Percentiles rank a stretch among this genome's conserved stretches.
Evolutionary conservation across 164 flowering plant genomes (phyloP).

Genomic region (Magnolia officinalis): DNA sequence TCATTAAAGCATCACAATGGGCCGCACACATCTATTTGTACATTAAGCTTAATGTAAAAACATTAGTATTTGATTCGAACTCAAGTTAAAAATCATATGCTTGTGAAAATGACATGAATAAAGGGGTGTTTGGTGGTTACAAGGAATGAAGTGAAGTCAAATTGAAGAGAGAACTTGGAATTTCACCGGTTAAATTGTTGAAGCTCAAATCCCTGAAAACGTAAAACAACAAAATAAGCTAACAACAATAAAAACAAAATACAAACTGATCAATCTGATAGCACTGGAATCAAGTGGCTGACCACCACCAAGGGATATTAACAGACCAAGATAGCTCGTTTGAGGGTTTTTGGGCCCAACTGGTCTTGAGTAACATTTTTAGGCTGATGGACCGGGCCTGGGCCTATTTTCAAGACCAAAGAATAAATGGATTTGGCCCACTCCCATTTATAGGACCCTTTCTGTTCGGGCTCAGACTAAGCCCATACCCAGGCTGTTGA

Average conservation of each 20-base stretch:
- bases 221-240: background rate
- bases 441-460: constrained; percentile 7
- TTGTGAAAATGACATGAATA: too few species aligned
- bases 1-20: too few species aligned
- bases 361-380: background rate
- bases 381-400: background rate
- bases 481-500: background rate
- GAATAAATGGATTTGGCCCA: background rate
- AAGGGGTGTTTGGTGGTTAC: constrained; percentile 31
- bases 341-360: background rate
- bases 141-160: constrained; percentile 44
- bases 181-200: constrained; percentile 58
- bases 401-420: constrained; percentile 1
- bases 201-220: constrained; percentile 75
- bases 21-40: too few species aligned
- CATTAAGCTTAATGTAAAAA: too few species aligned
- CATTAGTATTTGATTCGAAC: too few species aligned
- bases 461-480: constrained; percentile 11
- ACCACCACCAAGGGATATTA: too few species aligned
- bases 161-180: constrained; percentile 58
- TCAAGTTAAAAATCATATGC: too few species aligned
- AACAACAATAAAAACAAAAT: background rate
- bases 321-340: too few species aligned
- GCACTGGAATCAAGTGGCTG: too few species aligned
- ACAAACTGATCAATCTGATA: background rate